Evolutionary conservation across 2,329 filamentous ascomycete genomes (phyloP), one percentile per base, ranked within the genome.

Genomic region (Lojkania enalia): DNA sequence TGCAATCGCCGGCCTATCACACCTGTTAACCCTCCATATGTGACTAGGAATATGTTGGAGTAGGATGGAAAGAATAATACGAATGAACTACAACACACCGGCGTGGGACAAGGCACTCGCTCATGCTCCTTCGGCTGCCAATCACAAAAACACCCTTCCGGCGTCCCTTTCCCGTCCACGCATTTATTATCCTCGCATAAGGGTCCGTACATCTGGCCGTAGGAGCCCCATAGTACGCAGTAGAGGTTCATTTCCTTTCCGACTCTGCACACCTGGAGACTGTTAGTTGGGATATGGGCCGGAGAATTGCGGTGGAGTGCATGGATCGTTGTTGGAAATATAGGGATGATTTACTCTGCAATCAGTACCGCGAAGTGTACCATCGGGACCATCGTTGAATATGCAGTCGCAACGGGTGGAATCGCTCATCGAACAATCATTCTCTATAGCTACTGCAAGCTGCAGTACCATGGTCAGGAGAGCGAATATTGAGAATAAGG

Each of bases 1-100:
- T 44, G 23, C 48, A 51, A 14, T 51, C 48, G n/a, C 48, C 44
- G 12, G 39, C 47, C n/a, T n/a, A n/a, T n/a, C n/a, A n/a, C n/a
- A n/a, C n/a, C n/a, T n/a, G n/a, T n/a, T n/a, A n/a, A n/a, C n/a
- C n/a, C n/a, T n/a, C n/a, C n/a, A n/a, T n/a, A n/a, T n/a, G n/a
- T n/a, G n/a, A n/a, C n/a, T n/a, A n/a, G n/a, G n/a, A n/a, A n/a
- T n/a, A n/a, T n/a, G n/a, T n/a, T n/a, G n/a, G n/a, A n/a, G n/a
- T n/a, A n/a, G n/a, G n/a, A n/a, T n/a, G n/a, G n/a, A n/a, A n/a
- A n/a, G n/a, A n/a, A n/a, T n/a, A n/a, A n/a, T n/a, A n/a, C n/a
- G n/a, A n/a, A n/a, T n/a, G n/a, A n/a, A n/a, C n/a, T n/a, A n/a
- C n/a, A n/a, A n/a, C n/a, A n/a, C n/a, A n/a, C n/a, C 12, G 48